Conservation (phyloP, 2,329 filamentous ascomycete species). For the Lecanicillium sp. region DNA sequence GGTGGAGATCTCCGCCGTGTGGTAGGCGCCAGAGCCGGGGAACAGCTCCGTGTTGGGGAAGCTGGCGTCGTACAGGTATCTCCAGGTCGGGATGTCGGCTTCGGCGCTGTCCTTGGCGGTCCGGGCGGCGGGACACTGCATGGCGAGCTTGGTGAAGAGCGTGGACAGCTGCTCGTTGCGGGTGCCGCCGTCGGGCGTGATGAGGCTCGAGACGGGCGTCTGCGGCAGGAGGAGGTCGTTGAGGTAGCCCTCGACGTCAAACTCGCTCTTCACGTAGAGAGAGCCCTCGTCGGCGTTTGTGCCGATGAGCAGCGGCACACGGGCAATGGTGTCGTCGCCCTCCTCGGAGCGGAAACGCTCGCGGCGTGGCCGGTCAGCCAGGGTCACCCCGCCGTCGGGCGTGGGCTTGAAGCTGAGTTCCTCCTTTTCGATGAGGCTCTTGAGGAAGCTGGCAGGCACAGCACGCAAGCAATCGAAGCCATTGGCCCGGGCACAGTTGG, state of each 20-base stretch:
- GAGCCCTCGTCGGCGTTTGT: constrained; percentile 6
- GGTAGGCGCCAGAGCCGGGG: constrained; percentile 33
- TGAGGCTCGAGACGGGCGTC: too few relatives aligned
- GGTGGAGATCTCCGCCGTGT: constrained; percentile 36
- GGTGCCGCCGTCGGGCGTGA: too few relatives aligned
- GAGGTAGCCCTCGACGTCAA: neutral
- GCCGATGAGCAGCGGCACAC: constrained; percentile 7
- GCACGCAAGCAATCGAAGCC: constrained; percentile 17
- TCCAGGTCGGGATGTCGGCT: constrained; percentile 31
- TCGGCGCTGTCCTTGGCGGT: constrained; percentile 22
- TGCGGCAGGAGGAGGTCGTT: too few relatives aligned
- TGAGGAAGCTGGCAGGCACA: constrained; percentile 12
- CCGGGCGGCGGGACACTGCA: constrained; percentile 14
- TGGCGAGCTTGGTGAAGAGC: constrained; percentile 12
- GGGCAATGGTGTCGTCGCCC: constrained; percentile 13
- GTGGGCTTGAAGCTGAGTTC: constrained; percentile 15
- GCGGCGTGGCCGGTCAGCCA: constrained; percentile 2
- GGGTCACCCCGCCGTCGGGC: constrained; percentile 5
- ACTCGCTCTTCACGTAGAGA: neutral
- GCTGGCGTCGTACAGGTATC: constrained; percentile 38
- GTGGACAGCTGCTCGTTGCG: neutral
- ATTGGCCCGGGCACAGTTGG: constrained; percentile 8
- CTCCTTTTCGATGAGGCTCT: constrained; percentile 11
- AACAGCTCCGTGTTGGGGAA: constrained; percentile 36
- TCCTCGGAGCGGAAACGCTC: constrained; percentile 3